Conservation (phyloP, 768 basidiomycete genomes). For the Crassisporium funariophilum region DNA sequence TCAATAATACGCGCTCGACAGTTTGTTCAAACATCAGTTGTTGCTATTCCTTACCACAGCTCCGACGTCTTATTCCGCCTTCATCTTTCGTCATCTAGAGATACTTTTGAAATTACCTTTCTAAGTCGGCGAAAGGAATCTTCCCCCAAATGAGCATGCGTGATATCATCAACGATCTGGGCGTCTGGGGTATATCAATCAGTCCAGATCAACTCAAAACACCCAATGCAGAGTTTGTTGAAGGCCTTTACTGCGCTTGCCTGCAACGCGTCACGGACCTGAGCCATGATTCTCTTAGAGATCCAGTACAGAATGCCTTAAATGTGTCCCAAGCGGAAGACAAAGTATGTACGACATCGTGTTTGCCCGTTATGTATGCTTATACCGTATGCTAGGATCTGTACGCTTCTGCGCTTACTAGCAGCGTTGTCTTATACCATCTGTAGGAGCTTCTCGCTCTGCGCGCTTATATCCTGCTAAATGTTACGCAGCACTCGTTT, state of each 20-base stretch:
- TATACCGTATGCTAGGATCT: slow-evolving; percentile 52
- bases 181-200: slow-evolving; percentile 69
- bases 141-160: slow-evolving; percentile 66
- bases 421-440: slow-evolving; percentile 70
- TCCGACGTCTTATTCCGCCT: not conserved
- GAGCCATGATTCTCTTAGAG: slow-evolving; percentile 56
- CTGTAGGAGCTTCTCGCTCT: slow-evolving; percentile 54
- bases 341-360: slow-evolving; percentile 40
- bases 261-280: slow-evolving; percentile 73
- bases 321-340: slow-evolving; percentile 52
- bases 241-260: slow-evolving; percentile 68
- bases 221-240: slow-evolving; percentile 73
- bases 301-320: slow-evolving; percentile 59
- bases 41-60: no score
- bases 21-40: no score
- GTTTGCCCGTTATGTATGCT: not conserved
- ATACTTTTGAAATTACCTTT: no score
- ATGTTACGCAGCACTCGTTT: slow-evolving; percentile 56
- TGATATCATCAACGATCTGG: slow-evolving; percentile 67
- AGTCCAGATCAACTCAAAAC: slow-evolving; percentile 66
- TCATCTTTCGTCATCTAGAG: not conserved
- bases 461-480: not conserved
- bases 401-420: slow-evolving; percentile 57
- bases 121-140: slow-evolving; percentile 51
- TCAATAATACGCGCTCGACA: no score